These are phyloP conservation scores for Plantago lanceolata DNA, from an alignment of 305 asterid species.

Conservation along the genomic window DNA sequence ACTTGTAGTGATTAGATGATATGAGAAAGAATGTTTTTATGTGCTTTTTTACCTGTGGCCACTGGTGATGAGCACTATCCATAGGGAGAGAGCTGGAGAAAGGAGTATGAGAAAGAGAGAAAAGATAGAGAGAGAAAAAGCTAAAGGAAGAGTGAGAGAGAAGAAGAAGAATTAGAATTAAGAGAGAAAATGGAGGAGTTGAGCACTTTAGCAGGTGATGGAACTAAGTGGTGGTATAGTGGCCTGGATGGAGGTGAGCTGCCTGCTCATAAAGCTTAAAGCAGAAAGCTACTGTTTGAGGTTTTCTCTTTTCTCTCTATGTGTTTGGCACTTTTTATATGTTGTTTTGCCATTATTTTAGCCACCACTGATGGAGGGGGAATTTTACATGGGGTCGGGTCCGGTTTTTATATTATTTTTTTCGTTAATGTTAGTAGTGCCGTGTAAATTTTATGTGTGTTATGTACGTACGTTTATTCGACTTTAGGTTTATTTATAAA, in stretches of 20 bases:
- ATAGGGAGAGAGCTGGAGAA: constrained; percentile 30
- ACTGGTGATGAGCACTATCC: constrained; percentile 47
- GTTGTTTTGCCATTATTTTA: constrained; percentile 25
- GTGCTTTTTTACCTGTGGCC: constrained; percentile 53
- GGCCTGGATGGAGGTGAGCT: constrained; percentile 25
- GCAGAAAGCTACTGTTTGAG: constrained; percentile 44
- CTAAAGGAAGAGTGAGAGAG: constrained; percentile 17
- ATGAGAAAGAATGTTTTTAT: constrained; percentile 19
- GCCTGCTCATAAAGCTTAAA: constrained; percentile 33
- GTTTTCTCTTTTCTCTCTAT: background rate
- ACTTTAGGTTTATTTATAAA: no score
- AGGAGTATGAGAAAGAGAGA: constrained; percentile 7
- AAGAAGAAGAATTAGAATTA: constrained; percentile 22
- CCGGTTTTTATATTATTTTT: no score
- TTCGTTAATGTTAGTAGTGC: no score
- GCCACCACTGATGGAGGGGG: constrained; percentile 32
- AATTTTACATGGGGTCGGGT: background rate
- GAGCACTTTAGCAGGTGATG: constrained; percentile 11
- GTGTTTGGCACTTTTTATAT: constrained; percentile 24
- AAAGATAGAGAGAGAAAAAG: constrained; percentile 11
- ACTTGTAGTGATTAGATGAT: background rate
- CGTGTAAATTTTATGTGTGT: no score
- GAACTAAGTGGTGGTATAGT: background rate
- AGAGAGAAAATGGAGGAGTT: constrained; percentile 35
- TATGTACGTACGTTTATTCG: no score